These are phyloP conservation scores for Pterocarpus macrocarpus DNA, from an alignment of 306 rosid genomes.

Conservation along the genomic window DNA sequence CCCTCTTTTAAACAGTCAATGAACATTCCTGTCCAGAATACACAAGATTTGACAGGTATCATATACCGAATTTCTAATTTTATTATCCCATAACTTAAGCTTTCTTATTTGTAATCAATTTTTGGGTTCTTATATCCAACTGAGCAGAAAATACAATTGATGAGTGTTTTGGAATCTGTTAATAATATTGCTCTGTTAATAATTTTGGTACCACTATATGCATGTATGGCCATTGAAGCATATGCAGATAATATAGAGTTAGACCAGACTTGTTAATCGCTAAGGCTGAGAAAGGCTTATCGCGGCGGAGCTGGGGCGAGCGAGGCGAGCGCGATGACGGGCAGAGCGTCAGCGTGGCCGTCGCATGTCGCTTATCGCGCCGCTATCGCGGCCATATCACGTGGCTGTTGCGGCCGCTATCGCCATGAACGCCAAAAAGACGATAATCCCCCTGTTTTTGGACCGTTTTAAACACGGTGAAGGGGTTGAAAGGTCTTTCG, in stretches of 20 bases:
- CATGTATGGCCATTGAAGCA: conserved; percentile 28
- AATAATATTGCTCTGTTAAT: conserved; percentile 26
- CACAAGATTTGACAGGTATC: conserved; percentile 73
- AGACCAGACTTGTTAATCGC: too few relatives aligned
- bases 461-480: too few relatives aligned
- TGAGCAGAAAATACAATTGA: conserved; percentile 23
- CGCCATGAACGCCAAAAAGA: too few relatives aligned
- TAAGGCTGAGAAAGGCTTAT: too few relatives aligned
- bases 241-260: conserved; percentile 2
- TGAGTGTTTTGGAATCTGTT: conserved; percentile 33
- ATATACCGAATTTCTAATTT: conserved; percentile 34
- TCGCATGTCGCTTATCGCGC: too few relatives aligned
- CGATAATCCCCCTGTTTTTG: too few relatives aligned
- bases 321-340: too few relatives aligned
- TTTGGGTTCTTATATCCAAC: conserved; percentile 37
- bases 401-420: too few relatives aligned
- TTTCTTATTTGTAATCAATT: conserved; percentile 22
- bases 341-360: too few relatives aligned
- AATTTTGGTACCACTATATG: conserved; percentile 22
- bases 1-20: conserved; percentile 58
- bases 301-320: too few relatives aligned
- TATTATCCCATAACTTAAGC: conserved; percentile 20
- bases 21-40: conserved; percentile 55
- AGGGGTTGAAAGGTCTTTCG: too few relatives aligned
- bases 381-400: too few relatives aligned